phyloP scores from a whole-genome alignment of 257 asterid species.

The Coffea eugenioides region DNA sequence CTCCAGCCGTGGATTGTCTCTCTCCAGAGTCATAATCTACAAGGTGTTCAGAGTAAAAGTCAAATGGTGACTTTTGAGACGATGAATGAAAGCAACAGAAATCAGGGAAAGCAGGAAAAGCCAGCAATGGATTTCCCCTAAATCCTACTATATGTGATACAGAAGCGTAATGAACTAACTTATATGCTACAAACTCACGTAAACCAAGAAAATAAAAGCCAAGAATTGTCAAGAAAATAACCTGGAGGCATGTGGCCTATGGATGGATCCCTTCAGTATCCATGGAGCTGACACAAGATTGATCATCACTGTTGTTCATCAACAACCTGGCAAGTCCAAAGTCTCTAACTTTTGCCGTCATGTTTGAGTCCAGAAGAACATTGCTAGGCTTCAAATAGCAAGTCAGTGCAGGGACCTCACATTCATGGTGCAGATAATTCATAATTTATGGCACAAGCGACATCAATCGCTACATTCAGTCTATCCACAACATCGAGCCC shows the following conservation, averaged over 20 bases:
- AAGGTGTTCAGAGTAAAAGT: neutral
- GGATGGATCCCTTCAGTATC: slow-evolving; percentile 57
- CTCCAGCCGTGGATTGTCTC: slow-evolving; percentile 50
- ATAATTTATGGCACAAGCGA: slow-evolving; percentile 51
- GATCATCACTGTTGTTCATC: slow-evolving; percentile 24
- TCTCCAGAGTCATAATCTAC: slow-evolving; percentile 59
- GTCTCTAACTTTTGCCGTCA: slow-evolving; percentile 61
- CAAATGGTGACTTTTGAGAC: neutral
- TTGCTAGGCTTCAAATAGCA: slow-evolving; percentile 67
- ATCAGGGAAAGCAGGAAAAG: neutral
- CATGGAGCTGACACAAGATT: slow-evolving; percentile 37
- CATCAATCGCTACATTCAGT: slow-evolving; percentile 36
- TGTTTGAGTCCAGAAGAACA: slow-evolving; percentile 49
- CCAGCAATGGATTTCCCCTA: neutral
- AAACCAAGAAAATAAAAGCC: neutral
- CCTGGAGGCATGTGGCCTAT: slow-evolving; percentile 83
- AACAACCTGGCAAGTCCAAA: slow-evolving; percentile 54
- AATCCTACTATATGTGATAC: no score
- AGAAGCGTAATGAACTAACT: neutral
- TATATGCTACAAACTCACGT: neutral
- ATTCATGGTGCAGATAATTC: slow-evolving; percentile 52
- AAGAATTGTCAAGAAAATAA: slow-evolving; percentile 6
- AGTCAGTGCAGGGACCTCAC: slow-evolving; percentile 42
- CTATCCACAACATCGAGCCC: slow-evolving; percentile 33
- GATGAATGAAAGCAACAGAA: neutral